Evolutionary conservation across 768 basidiomycete species (phyloP), one percentile per base, ranked within the genome.

Genomic region (Gautieria morchelliformis): DNA sequence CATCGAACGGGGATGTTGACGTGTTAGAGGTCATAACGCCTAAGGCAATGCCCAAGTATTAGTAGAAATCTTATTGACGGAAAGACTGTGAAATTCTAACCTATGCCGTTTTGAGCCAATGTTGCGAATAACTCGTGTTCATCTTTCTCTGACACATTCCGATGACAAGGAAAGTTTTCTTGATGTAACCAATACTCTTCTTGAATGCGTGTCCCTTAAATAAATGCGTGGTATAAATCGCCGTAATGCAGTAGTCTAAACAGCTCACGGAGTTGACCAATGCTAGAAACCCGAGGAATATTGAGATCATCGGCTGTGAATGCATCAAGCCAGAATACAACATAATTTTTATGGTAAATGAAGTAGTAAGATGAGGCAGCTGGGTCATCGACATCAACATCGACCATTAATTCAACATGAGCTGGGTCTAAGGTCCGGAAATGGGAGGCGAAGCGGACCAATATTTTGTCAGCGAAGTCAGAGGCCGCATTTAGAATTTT

Each of bases 131-230:
- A 70, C 20, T 82, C 77, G 19, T 78, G 65, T 52, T 27, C 61
- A 60, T 6, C 66, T 63, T 5, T 82, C 62, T 3, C 70, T 65
- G 17, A 66, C 63, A 52, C 14, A 3, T 52, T 22, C 15, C 32
- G n/a, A 61, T 85, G 84, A 68, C 78, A 79, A 0, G 81, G 82
- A 64, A 82, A 85, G 59, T 72, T 77, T 61, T 85, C 83, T n/a
- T 82, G 67, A 59, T 87, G 85, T 1, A 63, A 62, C 85, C 84
- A 86, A 58, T 81, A 86, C 11, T 80, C 67, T 27, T 75, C 73
- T 22, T 52, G 51, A 1, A 52, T 17, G 35, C 37, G 24, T 7
- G 35, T 37, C 9, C 51, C 51, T 52, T 20, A 22, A 52, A 35
- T 37, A 17, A 52, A 12, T 20, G 37, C 27, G 27, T 27, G 3